Conservation (phyloP, 148 eudicot genomes). For the Tetragonia tetragonoides region DNA sequence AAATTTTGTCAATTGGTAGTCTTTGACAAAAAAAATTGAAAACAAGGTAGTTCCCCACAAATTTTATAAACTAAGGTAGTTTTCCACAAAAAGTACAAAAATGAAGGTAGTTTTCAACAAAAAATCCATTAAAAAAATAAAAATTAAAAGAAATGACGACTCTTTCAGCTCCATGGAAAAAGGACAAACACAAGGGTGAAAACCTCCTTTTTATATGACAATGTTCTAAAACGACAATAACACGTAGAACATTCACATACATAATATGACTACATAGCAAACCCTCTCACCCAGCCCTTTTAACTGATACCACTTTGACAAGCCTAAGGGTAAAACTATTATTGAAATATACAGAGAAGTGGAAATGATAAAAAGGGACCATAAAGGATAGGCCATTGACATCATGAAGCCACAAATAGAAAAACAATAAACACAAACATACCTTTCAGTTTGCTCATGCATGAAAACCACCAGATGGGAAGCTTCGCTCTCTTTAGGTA, state of each 20-base stretch:
- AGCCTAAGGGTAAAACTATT: neutral
- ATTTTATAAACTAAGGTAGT: too few species aligned
- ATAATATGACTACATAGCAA: neutral
- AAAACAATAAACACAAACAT: constrained; percentile 10
- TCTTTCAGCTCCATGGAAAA: too few species aligned
- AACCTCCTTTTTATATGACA: neutral
- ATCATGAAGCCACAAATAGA: neutral
- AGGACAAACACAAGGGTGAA: too few species aligned
- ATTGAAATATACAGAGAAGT: neutral
- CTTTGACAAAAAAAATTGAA: too few species aligned
- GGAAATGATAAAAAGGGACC: neutral
- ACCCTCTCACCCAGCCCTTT: neutral
- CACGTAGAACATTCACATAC: neutral
- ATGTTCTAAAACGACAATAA: neutral
- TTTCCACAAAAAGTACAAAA: too few species aligned
- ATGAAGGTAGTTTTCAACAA: too few species aligned
- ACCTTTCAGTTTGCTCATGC: constrained; percentile 55
- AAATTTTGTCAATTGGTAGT: too few species aligned
- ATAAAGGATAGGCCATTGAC: neutral
- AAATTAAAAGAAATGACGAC: too few species aligned
- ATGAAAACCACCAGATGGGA: constrained; percentile 60
- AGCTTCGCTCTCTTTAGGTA: constrained; percentile 51
- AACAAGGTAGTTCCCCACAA: too few species aligned
- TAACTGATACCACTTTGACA: neutral
- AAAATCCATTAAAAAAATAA: too few species aligned